Conservation (phyloP, 441 rosid genomes). For the Euphorbia schlechtendalii region DNA sequence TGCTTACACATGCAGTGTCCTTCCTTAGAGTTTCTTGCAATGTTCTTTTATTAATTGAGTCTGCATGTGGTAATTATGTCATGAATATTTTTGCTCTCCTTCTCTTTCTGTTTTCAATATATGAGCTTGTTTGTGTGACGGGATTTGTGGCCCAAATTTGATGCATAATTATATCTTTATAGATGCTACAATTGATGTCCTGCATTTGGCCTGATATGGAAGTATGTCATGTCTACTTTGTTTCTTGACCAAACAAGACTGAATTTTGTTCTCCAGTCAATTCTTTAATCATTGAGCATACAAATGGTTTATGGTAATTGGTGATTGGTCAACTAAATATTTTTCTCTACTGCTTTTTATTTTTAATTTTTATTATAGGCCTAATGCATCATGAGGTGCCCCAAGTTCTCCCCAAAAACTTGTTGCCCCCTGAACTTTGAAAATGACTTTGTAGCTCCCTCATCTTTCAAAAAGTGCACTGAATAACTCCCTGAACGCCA, state of each 20-base stretch:
- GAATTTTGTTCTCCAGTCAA: not conserved
- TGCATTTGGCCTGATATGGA: slow-evolving; percentile 1
- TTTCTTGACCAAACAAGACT: not conserved
- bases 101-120: not conserved
- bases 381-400: too few species aligned
- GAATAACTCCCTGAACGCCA: too few species aligned
- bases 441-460: too few species aligned
- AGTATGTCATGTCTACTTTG: not conserved
- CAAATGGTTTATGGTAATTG: not conserved
- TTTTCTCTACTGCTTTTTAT: too few species aligned
- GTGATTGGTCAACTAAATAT: not conserved
- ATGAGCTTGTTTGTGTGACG: not conserved
- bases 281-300: not conserved
- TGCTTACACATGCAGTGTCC: not conserved
- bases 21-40: not conserved
- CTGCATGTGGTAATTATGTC: not conserved
- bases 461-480: too few species aligned
- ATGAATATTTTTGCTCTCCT: not conserved
- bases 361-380: too few species aligned
- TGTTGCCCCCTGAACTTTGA: too few species aligned
- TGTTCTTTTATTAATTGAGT: slow-evolving; percentile 3
- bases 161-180: not conserved
- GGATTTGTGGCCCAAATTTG: not conserved
- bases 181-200: not conserved
- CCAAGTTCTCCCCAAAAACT: too few species aligned